Base-by-base conservation (phyloP, 2,329 filamentous ascomycete species). In the Bimuria novae-zelandiae region DNA sequence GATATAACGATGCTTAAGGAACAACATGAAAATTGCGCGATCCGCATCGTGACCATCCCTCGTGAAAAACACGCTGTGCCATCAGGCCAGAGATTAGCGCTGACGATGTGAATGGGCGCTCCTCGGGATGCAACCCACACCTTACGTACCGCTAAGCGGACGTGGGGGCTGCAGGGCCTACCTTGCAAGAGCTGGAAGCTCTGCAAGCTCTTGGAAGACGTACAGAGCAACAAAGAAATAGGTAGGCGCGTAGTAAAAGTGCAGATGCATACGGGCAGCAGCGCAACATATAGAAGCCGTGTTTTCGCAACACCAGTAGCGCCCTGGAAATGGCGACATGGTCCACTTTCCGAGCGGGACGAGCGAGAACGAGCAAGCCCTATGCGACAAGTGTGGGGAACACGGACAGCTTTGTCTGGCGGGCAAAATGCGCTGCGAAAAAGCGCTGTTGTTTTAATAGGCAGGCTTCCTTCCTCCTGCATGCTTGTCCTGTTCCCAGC, bases 381-480 rank as follows among this genome's bases (percentile, higher is more conserved):
- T 21, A 39, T 42, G 50, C 43, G 16, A 2, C 27, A 43, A 21
- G 43, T 40, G 50, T 52, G 50, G 50, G 50, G 36, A 52, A 37
- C 23, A 30, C 30, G 44, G 44, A 21, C 30, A 37, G 30, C 22
- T 33, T 32, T 44, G 17, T 44, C 12, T 44, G 21, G 35, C 46
- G 48, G 36, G 41, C 32, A 39, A 39, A 37, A 16, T 41, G 41
- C 12, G 19, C 33, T 25, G 17, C 33, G 19, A 22, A 44, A 27
- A 29, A 27, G 36, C 46, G 30, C 55, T 27, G 54, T 51, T 21
- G 51, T 61, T 63, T 68, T 64, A n/a, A 70, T 68, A 68, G 67
- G 67, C 43, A 46, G 14, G 29, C 54, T 57, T 57, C 60, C 59
- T 59, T 51, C 59, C 54, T 52, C 61, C 59, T 59, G 64, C 62